phyloP scores from a whole-genome alignment of 2,329 filamentous ascomycete genomes.

The Claviceps maximensis region DNA sequence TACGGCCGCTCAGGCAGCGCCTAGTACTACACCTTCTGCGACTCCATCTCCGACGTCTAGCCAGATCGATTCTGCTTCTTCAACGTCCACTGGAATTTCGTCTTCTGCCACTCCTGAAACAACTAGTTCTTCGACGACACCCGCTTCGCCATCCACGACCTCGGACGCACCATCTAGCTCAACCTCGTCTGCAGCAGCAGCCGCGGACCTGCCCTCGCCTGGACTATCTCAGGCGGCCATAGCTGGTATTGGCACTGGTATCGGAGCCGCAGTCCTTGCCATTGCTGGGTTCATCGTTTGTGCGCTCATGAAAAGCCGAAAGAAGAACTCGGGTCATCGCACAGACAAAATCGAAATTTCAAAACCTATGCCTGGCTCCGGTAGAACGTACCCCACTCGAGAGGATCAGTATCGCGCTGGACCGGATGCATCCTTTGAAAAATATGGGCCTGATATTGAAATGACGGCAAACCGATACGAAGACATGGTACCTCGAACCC shows the following conservation, averaged over 20 bases:
- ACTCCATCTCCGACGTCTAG: background rate
- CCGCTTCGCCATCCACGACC: constrained; percentile 3
- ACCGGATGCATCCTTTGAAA: constrained; percentile 20
- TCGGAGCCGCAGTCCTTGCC: constrained; percentile 28
- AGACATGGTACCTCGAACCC: constrained; percentile 40
- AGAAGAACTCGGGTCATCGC: constrained; percentile 7
- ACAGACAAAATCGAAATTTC: constrained; percentile 30
- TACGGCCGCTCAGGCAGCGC: background rate
- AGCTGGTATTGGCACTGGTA: constrained; percentile 36
- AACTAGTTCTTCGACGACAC: constrained; percentile 4
- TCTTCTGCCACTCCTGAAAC: constrained; percentile 1
- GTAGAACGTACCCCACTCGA: constrained; percentile 23
- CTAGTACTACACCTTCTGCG: background rate
- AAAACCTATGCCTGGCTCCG: constrained; percentile 34
- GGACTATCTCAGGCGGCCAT: constrained; percentile 31
- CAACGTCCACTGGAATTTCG: background rate
- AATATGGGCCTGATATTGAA: constrained; percentile 32
- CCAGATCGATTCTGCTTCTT: background rate
- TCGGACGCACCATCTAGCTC: constrained; percentile 4
- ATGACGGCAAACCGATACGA: constrained; percentile 41
- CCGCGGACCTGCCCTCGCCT: constrained; percentile 1
- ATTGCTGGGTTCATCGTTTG: constrained; percentile 26
- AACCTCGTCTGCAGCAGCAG: constrained; percentile 5
- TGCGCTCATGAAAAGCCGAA: constrained; percentile 21
- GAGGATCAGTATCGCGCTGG: constrained; percentile 13